These are phyloP conservation scores for Actinidia arguta DNA, from an alignment of 179 eudicot genomes.

Conservation along the genomic window DNA sequence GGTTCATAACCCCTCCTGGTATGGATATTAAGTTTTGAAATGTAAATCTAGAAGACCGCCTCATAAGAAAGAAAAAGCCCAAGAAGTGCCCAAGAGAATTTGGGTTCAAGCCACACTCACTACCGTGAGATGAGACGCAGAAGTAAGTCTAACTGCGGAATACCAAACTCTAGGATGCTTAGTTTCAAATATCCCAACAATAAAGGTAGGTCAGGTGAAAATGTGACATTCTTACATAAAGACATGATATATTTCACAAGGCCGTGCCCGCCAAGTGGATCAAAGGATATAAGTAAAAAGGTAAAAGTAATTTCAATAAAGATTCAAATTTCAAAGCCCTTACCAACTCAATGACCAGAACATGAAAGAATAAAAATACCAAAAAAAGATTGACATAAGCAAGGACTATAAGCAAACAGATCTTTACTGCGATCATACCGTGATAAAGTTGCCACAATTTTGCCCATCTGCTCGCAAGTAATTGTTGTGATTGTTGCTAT, in stretches of 20 bases:
- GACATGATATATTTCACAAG: too few relatives aligned
- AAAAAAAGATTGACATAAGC: background rate
- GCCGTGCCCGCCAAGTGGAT: background rate
- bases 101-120: background rate
- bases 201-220: too few relatives aligned
- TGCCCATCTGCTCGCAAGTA: constrained; percentile 49
- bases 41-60: background rate
- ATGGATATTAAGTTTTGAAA: background rate
- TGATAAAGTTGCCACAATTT: constrained; percentile 51
- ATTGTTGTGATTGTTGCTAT: constrained; percentile 34
- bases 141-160: too few relatives aligned
- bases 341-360: background rate
- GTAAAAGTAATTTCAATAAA: background rate
- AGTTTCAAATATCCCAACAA: background rate
- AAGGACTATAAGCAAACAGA: background rate
- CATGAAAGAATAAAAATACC: background rate
- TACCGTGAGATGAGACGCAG: background rate
- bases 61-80: background rate
- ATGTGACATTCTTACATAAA: background rate
- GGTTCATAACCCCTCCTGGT: background rate
- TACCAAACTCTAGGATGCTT: background rate
- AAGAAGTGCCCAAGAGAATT: background rate
- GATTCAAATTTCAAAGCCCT: background rate
- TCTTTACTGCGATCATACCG: constrained; percentile 28
- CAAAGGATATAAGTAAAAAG: background rate